These are phyloP conservation scores for Botrytis fragariae DNA, from an alignment of 2,329 filamentous ascomycete genomes.

Conservation along the genomic window DNA sequence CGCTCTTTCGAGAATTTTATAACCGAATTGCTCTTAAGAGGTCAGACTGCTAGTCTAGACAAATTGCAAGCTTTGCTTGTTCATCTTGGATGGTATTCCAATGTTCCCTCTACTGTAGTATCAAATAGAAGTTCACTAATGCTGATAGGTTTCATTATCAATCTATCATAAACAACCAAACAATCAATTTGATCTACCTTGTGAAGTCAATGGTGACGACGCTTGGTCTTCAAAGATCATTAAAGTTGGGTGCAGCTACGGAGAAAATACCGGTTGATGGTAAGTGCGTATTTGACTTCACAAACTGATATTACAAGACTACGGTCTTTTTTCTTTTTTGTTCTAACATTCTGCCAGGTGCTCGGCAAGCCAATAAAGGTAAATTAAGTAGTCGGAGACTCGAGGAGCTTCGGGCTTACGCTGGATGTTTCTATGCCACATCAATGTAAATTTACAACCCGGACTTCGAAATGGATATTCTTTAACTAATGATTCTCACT, in stretches of 20 bases:
- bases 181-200: constrained; percentile 25
- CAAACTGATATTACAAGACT: not conserved
- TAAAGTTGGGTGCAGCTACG: not conserved
- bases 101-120: not conserved
- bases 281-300: not conserved
- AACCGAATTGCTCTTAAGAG: constrained; percentile 21
- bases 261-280: not conserved
- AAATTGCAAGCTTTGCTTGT: constrained; percentile 35
- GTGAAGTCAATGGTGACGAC: constrained; percentile 4
- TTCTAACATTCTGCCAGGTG: constrained; percentile 20
- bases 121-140: not conserved
- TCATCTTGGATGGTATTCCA: constrained; percentile 31
- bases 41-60: constrained; percentile 33
- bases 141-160: constrained; percentile 25
- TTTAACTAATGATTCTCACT: not conserved
- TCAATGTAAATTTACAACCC: constrained; percentile 12
- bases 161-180: constrained; percentile 28
- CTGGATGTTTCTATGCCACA: constrained; percentile 23
- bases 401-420: constrained; percentile 30
- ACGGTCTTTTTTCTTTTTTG: not conserved
- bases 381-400: constrained; percentile 13
- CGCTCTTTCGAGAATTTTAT: constrained; percentile 25
- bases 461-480: not conserved
- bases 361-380: constrained; percentile 23
- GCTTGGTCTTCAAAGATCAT: not conserved